These are phyloP conservation scores for Diplocarpon mali DNA, from an alignment of 2,329 filamentous ascomycete species.

Conservation along the genomic window DNA sequence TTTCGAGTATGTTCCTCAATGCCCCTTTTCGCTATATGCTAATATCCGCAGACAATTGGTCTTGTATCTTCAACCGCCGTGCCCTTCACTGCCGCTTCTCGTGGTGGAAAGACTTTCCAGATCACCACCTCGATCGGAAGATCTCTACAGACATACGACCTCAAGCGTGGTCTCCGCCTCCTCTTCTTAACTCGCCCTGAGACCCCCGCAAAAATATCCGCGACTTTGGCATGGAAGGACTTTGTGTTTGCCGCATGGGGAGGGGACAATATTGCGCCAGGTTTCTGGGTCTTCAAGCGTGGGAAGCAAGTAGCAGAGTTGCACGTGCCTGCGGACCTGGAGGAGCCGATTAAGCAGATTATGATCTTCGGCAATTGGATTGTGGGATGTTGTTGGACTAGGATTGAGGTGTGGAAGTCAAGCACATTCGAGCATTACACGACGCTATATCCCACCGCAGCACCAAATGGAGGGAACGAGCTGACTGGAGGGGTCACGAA, in stretches of 20 bases:
- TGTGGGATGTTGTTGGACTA: constrained; percentile 62
- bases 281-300: constrained; percentile 85
- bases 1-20: constrained; percentile 57
- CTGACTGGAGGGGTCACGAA: constrained; percentile 72
- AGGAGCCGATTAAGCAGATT: constrained; percentile 65
- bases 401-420: constrained; percentile 84
- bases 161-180: constrained; percentile 79
- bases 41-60: constrained; percentile 61
- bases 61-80: constrained; percentile 84
- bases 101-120: constrained; percentile 93
- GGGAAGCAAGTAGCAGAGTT: constrained; percentile 76
- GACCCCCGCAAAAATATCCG: constrained; percentile 76
- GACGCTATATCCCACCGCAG: constrained; percentile 51
- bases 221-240: constrained; percentile 79
- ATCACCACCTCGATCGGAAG: constrained; percentile 90
- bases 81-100: constrained; percentile 77
- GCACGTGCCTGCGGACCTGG: constrained; percentile 50
- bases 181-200: constrained; percentile 89
- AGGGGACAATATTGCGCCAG: constrained; percentile 43
- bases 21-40: constrained; percentile 6
- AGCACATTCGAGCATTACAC: constrained; percentile 81
- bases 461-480: constrained; percentile 47
- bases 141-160: constrained; percentile 89
- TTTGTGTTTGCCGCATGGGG: constrained; percentile 87
- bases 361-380: constrained; percentile 87